Percentiles rank a stretch among this genome's conserved stretches.
phyloP scores from a whole-genome alignment of 2,329 filamentous ascomycete species.

The Fusarium sp. region DNA sequence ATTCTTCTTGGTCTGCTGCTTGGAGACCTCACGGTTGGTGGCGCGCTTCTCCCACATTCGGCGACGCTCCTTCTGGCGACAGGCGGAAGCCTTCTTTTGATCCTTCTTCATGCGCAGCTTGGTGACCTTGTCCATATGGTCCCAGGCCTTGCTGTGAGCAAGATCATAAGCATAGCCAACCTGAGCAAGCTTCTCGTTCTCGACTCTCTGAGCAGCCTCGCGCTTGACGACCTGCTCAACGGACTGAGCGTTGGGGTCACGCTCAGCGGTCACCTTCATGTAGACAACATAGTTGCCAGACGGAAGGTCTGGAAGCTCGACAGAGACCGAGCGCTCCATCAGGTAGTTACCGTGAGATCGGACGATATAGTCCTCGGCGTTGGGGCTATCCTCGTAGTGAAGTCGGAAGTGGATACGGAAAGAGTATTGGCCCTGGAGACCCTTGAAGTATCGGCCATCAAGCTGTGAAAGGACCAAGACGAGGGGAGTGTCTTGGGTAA shows the following conservation, averaged over 20 bases:
- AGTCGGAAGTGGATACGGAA: constrained; percentile 64
- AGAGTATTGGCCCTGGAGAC: constrained; percentile 68
- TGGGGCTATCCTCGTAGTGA: constrained; percentile 59
- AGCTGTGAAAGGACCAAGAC: constrained; percentile 71
- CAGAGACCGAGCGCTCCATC: constrained; percentile 68
- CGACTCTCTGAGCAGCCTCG: constrained; percentile 58
- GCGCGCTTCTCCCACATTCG: constrained; percentile 63
- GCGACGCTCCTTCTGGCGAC: constrained; percentile 58
- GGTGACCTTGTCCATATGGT: constrained; percentile 61
- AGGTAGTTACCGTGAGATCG: constrained; percentile 68
- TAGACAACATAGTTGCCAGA: constrained; percentile 68
- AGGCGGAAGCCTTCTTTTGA: constrained; percentile 61
- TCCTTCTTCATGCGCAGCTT: constrained; percentile 62
- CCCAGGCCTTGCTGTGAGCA: constrained; percentile 68
- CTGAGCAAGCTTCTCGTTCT: constrained; percentile 69
- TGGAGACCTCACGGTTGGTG: constrained; percentile 55
- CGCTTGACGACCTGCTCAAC: constrained; percentile 68
- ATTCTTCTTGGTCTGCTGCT: constrained; percentile 56
- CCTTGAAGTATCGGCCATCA: constrained; percentile 70
- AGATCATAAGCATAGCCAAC: constrained; percentile 69
- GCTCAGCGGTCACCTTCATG: constrained; percentile 64
- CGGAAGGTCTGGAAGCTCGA: constrained; percentile 66
- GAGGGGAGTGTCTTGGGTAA: constrained; percentile 66
- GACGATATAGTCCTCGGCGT: constrained; percentile 69
- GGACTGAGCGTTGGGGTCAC: constrained; percentile 56